phyloP scores from a whole-genome alignment of 2,329 filamentous ascomycete species.

The Aspergillus pseudoviridinutans region DNA sequence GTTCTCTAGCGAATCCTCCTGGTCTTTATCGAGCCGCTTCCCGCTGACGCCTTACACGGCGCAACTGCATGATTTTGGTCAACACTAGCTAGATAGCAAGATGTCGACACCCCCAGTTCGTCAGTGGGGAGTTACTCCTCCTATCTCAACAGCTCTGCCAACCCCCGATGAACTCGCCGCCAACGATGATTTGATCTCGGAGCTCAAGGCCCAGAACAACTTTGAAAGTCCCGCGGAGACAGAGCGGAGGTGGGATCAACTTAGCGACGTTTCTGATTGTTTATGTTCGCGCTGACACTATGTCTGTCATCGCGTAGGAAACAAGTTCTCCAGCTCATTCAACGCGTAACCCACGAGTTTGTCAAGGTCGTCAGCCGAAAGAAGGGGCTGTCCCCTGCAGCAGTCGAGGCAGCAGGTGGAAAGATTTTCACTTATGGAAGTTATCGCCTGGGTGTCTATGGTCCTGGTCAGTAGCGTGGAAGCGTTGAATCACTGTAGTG shows the following conservation, averaged over 20 bases:
- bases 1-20: background rate
- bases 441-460: slow-evolving; percentile 89
- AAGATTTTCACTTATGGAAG: slow-evolving; percentile 96
- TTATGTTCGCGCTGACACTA: slow-evolving; percentile 10
- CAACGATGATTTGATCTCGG: slow-evolving; percentile 74
- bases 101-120: slow-evolving; percentile 38
- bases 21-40: background rate
- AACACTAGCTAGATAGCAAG: slow-evolving; percentile 5
- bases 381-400: slow-evolving; percentile 69
- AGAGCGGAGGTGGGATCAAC: slow-evolving; percentile 62
- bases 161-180: slow-evolving; percentile 71
- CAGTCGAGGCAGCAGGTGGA: slow-evolving; percentile 79
- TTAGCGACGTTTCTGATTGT: background rate
- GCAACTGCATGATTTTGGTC: slow-evolving; percentile 12
- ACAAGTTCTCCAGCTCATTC: slow-evolving; percentile 70
- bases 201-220: slow-evolving; percentile 84
- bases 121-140: slow-evolving; percentile 73
- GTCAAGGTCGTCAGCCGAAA: slow-evolving; percentile 73
- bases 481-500: background rate
- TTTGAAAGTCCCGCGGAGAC: slow-evolving; percentile 84
- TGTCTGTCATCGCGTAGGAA: slow-evolving; percentile 47
- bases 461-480: slow-evolving; percentile 55
- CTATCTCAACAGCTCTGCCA: slow-evolving; percentile 74
- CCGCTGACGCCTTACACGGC: slow-evolving; percentile 2
- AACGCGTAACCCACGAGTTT: slow-evolving; percentile 79